Evolutionary conservation across 139 green algal genomes (phyloP), one percentile per base, ranked within the genome.

Genomic region (Chlorella sp.): DNA sequence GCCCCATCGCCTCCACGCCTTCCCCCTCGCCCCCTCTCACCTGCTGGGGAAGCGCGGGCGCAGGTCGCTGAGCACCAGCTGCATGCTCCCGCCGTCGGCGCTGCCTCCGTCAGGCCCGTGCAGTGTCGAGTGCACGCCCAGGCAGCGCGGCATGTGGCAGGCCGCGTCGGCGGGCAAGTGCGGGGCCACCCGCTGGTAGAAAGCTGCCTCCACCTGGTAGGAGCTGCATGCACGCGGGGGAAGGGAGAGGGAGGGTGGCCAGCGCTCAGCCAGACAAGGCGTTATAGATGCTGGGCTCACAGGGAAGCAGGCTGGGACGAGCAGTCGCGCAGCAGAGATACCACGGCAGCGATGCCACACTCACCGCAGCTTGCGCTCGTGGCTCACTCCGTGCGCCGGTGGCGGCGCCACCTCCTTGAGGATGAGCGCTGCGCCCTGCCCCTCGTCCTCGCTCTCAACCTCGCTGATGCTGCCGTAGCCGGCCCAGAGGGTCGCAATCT

Each of bases 21-120:
- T n/a, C n/a, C n/a, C n/a, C n/a, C n/a, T n/a, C n/a, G n/a, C n/a
- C 27, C 23, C 29, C 15, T 14, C 56, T 27, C 17, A 64, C 45
- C 45, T 48, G 31, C 62, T 61, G 0, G 74, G 79, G 38, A 60
- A 82, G 7, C 51, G 43, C 9, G 2, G 12, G 3, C 65, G 41
- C 1, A 86, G 65, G 58, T 86, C 77, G 5, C 25, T 63, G 40
- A 86, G 70, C 11, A 86, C 38, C 31, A 86, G 60, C 45, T 31
- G 51, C 71, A 81, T 63, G 55, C n/a, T 50, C 21, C 63, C 46
- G n/a, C 60, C 68, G 50, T 70, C 58, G 35, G 35, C 25, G 36
- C 36, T 8, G 21, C 27, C 6, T 19, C 33, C 25, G 17, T 7
- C 23, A 9, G 55, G 17, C 21, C 45, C 33, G 48, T 61, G 15